Base-by-base conservation (phyloP, 73 alveolate species). In the Tetrahymena borealis region DNA sequence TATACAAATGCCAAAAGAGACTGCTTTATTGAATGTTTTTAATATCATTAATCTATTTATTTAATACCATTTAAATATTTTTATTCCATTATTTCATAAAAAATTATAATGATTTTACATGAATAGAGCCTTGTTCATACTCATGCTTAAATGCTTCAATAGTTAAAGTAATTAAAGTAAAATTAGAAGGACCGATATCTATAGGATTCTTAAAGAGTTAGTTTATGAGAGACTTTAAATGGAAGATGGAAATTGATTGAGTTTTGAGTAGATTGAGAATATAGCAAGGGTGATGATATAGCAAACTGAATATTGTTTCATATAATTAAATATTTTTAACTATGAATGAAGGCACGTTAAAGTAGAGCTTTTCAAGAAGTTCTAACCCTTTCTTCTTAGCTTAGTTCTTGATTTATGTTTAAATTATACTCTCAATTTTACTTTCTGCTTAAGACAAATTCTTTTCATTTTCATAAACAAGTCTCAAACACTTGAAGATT, bases 211-310 rank as follows among this genome's bases (percentile, higher is more conserved):
- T 93, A 40, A 39, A 93, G 5, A 93, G 36, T 20, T 79, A 90
- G 20, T 93, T 28, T 40, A 93, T 93, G 31, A 93, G 79, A 41
- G 77, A 79, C 33, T 79, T 31, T 40, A 93, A 79, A 33, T 93
- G 91, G 91, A 93, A 93, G 24, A 79, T 93, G 32, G 90, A 79
- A 38, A 93, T n/a, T 39, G 77, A 31, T 20, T 93, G 78, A 3
- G 95, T 79, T 39, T 79, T 15, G 13, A 93, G 40, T 8, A 93
- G 33, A 79, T 93, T 93, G 38, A 93, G 40, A 90, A 93, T 93
- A 40, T 93, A 93, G 32, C 95, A 93, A 39, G 95, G 95, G 39
- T 93, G 95, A 93, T 93, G 90, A 85, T 93, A 93, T 39, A 93
- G 90, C 31, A 90, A 39, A 18, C 93, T 78, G n/a, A 93, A 93